These are phyloP conservation scores for Penicillium macrosclerotiorum DNA, from an alignment of 495 filamentous ascomycete species.

Conservation along the genomic window DNA sequence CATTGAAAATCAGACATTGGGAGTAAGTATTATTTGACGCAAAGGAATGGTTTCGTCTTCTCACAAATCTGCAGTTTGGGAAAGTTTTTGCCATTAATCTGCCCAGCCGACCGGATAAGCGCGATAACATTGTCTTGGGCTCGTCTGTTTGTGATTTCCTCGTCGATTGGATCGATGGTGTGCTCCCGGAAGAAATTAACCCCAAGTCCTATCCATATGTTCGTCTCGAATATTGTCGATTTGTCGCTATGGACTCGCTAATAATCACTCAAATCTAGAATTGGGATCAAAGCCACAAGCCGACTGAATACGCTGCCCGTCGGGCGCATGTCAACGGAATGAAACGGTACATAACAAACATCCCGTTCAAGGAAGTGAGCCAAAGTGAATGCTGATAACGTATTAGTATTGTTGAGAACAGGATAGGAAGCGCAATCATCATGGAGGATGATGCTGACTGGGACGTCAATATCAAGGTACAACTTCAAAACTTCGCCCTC, in stretches of 20 bases:
- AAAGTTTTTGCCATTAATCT: constrained; percentile 60
- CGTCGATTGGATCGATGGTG: constrained; percentile 52
- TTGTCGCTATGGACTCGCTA: background rate
- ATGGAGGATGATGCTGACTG: constrained; percentile 58
- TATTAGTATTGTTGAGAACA: constrained; percentile 37
- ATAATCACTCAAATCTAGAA: constrained; percentile 18
- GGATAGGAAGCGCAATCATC: constrained; percentile 45
- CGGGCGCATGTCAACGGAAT: constrained; percentile 33
- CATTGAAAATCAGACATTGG: constrained; percentile 24
- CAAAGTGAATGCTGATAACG: background rate
- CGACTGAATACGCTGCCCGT: constrained; percentile 21
- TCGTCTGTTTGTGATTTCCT: constrained; percentile 49
- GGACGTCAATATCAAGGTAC: constrained; percentile 48
- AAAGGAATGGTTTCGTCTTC: background rate
- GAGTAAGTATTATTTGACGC: constrained; percentile 7
- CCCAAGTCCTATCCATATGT: constrained; percentile 26
- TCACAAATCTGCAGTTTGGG: constrained; percentile 45
- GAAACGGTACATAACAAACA: constrained; percentile 17
- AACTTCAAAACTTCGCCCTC: constrained; percentile 46
- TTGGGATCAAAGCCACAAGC: constrained; percentile 18
- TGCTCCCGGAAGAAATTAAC: constrained; percentile 15
- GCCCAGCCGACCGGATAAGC: constrained; percentile 54
- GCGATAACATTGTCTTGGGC: constrained; percentile 55
- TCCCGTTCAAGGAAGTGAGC: background rate
- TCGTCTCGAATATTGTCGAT: constrained; percentile 2